Percentiles rank a stretch among this genome's conserved stretches.
phyloP scores from a whole-genome alignment of 495 filamentous ascomycete genomes.

The Diplogelasinospora grovesii region DNA sequence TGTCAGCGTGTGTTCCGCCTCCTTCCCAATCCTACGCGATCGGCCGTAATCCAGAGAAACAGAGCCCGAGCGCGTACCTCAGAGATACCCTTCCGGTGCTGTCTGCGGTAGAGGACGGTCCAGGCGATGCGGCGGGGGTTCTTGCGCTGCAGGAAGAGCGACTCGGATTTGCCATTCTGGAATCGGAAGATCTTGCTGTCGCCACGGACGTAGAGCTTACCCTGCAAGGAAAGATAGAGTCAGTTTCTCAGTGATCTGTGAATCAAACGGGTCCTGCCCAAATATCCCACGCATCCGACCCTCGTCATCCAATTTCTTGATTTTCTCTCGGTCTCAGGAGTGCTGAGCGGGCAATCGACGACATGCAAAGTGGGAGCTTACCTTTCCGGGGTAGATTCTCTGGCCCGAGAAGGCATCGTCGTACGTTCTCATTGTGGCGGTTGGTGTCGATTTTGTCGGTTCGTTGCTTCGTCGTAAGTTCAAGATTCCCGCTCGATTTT shows the following conservation, averaged over 20 bases:
- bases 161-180: constrained; percentile 99
- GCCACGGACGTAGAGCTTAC: constrained; percentile 97
- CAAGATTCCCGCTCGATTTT: constrained; percentile 28
- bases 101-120: constrained; percentile 95
- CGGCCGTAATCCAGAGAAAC: too few relatives aligned
- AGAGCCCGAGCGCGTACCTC: constrained; percentile 93
- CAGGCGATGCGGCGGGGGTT: constrained; percentile 98
- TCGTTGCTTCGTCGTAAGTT: constrained; percentile 25
- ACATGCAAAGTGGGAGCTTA: constrained; percentile 42
- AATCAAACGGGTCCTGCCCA: not conserved
- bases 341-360: too few relatives aligned
- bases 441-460: constrained; percentile 34
- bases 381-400: constrained; percentile 99
- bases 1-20: constrained; percentile 47
- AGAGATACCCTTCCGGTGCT: constrained; percentile 99
- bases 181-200: constrained; percentile 99
- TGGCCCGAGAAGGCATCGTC: constrained; percentile 96
- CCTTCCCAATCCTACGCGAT: too few relatives aligned
- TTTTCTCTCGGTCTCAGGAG: too few relatives aligned
- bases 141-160: constrained; percentile 99
- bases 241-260: not conserved
- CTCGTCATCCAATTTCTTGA: constrained; percentile 5
- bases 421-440: constrained; percentile 92
- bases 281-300: too few relatives aligned
- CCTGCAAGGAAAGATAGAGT: constrained; percentile 42